Conservation (phyloP, 139 green algal species). For the Monoraphidium neglectum region DNA sequence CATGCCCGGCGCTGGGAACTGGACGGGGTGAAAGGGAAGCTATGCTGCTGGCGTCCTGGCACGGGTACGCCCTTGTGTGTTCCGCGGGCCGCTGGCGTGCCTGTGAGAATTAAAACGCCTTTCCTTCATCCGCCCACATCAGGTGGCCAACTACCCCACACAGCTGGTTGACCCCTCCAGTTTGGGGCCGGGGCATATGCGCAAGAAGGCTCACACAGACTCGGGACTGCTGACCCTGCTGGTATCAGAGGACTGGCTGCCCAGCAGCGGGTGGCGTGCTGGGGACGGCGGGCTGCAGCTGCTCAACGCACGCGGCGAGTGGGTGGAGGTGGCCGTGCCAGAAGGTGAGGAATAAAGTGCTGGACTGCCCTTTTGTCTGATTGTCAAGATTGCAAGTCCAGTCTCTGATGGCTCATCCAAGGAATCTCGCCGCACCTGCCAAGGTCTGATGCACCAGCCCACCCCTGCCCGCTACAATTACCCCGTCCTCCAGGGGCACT, state of each 20-base stretch:
- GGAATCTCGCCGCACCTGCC: too few relatives aligned
- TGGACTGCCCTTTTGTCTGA: too few relatives aligned
- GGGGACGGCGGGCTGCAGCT: constrained; percentile 40
- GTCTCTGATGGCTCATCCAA: too few relatives aligned
- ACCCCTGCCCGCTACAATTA: too few relatives aligned
- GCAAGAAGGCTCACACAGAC: constrained; percentile 43
- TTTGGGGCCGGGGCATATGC: constrained; percentile 12
- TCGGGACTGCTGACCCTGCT: constrained; percentile 38
- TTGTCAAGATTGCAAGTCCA: too few relatives aligned
- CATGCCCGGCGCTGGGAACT: too few relatives aligned
- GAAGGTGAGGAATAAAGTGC: too few relatives aligned
- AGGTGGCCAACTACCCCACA: constrained; percentile 39
- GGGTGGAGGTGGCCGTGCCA: constrained; percentile 34
- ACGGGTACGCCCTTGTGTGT: too few relatives aligned
- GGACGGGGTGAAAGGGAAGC: too few relatives aligned
- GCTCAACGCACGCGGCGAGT: constrained; percentile 16
- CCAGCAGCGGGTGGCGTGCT: constrained; percentile 19
- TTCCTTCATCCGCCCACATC: neutral
- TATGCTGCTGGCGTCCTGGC: too few relatives aligned
- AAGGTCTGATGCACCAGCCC: too few relatives aligned
- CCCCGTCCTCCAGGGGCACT: constrained; percentile 25
- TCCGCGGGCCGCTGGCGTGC: neutral
- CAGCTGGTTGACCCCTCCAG: neutral
- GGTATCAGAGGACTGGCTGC: constrained; percentile 30
- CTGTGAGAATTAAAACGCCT: too few relatives aligned